These are phyloP conservation scores for Ganoderma meredithae DNA, from an alignment of 1,284 basidiomycete genomes.

Conservation along the genomic window DNA sequence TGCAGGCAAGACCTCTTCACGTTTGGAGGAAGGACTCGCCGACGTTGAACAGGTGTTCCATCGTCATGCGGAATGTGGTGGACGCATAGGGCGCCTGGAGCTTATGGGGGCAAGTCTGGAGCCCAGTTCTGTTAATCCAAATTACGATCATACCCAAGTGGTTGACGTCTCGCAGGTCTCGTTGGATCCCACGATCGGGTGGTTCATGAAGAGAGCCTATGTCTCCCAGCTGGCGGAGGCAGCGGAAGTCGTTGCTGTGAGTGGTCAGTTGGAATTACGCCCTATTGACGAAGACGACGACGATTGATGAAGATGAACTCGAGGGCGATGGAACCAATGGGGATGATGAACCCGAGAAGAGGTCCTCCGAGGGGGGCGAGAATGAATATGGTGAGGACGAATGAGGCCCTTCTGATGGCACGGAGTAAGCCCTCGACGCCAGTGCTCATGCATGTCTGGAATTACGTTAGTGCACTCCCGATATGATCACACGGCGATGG, in stretches of 20 bases:
- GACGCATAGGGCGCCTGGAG: neutral
- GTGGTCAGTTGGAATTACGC: neutral
- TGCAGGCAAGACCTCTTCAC: neutral
- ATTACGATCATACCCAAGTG: neutral
- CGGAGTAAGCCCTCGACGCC: neutral
- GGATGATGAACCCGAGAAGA: neutral
- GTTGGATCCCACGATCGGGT: neutral
- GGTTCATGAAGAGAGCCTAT: neutral
- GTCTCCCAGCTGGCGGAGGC: neutral
- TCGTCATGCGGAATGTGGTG: neutral
- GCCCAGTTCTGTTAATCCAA: neutral
- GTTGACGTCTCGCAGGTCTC: neutral
- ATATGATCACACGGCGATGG: neutral
- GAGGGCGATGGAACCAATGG: neutral
- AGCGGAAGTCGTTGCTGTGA: neutral
- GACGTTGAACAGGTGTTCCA: neutral
- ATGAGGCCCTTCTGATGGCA: neutral
- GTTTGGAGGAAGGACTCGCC: neutral
- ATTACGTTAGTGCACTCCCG: neutral
- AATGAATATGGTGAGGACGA: neutral
- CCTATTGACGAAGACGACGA: neutral
- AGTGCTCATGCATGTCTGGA: neutral
- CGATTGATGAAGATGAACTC: neutral
- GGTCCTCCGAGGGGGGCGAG: neutral
- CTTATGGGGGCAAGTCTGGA: neutral